Evolutionary conservation across 2,329 filamentous ascomycete species (phyloP), one percentile per base, ranked within the genome.

Genomic region (Colletotrichum tabaci): DNA sequence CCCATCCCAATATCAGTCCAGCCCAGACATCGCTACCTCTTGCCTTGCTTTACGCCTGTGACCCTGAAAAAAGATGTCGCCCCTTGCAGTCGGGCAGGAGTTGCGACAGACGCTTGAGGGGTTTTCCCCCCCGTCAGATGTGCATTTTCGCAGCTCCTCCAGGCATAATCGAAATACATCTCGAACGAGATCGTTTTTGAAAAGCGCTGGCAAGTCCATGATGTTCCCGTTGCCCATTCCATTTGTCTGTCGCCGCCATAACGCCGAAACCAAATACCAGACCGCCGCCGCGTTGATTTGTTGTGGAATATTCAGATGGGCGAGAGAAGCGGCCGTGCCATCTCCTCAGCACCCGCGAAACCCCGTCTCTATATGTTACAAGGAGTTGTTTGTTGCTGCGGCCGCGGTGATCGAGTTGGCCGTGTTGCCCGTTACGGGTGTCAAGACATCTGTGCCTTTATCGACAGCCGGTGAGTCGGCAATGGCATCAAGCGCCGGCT

Each of bases 391-490:
- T 35, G 67, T 57, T 40, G 23, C 56, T 42, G 62, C 61, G 16
- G 46, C 61, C 44, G 66, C 66, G 10, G 74, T 52, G 26, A 66
- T 55, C 10, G 67, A 55, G 40, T 57, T 73, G 38, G 66, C 38
- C 26, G 66, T 56, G 12, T 71, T 71, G 16, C 56, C 50, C 55
- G 40, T 49, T 9, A 65, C 47, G 15, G 66, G 46, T 35, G 67
- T 74, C 55, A 73, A n/a, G 38, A 58, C 40, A 4, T 81, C 78
- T 0, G 66, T 50, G 30, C 61, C 66, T 72, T 82, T 83, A 35
- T 83, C 81, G 4, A 72, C 67, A 15, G 74, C 70, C 12, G 80
- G 77, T 8, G 79, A 77, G 47, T 85, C 82, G 21, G 79, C 74
- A 70, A 82, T 79, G 15, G 76, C 73, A 21, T 78, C 78, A 23